phyloP scores from a whole-genome alignment of 495 filamentous ascomycete species.

The Aspergillus steynii region DNA sequence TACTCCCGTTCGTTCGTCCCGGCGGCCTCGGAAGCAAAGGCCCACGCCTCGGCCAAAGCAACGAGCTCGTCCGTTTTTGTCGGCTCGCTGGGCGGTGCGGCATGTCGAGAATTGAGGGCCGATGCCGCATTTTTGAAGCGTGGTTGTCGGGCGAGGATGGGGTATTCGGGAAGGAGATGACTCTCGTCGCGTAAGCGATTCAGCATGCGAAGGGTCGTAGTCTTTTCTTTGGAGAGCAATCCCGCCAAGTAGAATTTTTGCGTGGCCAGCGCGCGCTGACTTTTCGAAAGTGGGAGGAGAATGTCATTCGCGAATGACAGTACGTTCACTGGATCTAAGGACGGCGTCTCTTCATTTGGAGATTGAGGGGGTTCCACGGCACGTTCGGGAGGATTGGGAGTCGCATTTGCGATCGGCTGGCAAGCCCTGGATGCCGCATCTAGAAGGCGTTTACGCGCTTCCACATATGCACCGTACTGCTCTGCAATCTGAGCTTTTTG shows the following conservation, averaged over 20 bases:
- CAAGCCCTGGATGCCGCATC: slow-evolving; percentile 40
- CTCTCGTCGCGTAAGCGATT: slow-evolving; percentile 67
- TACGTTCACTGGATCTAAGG: slow-evolving; percentile 31
- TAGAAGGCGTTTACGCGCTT: slow-evolving; percentile 38
- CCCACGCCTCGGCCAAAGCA: slow-evolving; percentile 46
- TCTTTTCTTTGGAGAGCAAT: slow-evolving; percentile 58
- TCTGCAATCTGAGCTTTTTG: slow-evolving; percentile 49
- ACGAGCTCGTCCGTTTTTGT: slow-evolving; percentile 34
- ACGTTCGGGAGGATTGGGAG: slow-evolving; percentile 29
- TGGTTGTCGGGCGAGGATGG: slow-evolving; percentile 47
- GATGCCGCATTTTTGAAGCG: slow-evolving; percentile 46
- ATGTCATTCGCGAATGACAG: slow-evolving; percentile 58
- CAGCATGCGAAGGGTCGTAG: slow-evolving; percentile 52
- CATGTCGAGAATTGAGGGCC: slow-evolving; percentile 29
- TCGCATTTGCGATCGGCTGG: slow-evolving; percentile 30
- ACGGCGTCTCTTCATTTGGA: slow-evolving; percentile 15
- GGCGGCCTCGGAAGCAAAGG: slow-evolving; percentile 49
- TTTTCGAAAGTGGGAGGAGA: slow-evolving; percentile 56
- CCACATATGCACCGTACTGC: slow-evolving; percentile 45
- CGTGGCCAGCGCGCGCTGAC: slow-evolving; percentile 61
- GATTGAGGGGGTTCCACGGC: slow-evolving; percentile 25
- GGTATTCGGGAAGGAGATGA: slow-evolving; percentile 65
- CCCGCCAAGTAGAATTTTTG: slow-evolving; percentile 64
- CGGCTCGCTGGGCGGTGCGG: slow-evolving; percentile 17
- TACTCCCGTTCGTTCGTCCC: slow-evolving; percentile 32